Percentiles rank a stretch among this genome's conserved stretches.
Evolutionary conservation across 2,329 filamentous ascomycete genomes (phyloP).

Genomic region (Diaporthe amygdali): DNA sequence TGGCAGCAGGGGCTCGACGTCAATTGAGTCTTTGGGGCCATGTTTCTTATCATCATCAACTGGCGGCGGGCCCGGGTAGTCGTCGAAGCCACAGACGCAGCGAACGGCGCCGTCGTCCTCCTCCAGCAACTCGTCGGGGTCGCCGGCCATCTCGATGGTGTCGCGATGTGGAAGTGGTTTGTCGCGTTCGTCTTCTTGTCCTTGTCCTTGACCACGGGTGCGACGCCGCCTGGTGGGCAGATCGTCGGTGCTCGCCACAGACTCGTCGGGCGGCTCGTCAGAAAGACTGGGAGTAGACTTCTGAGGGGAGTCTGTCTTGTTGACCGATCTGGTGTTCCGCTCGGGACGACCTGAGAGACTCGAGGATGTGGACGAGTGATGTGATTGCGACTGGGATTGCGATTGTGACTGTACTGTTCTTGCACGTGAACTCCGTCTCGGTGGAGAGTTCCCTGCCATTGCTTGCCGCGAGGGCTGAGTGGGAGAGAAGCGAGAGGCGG

Average conservation of each 20-base stretch:
- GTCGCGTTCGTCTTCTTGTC: slow-evolving; percentile 59
- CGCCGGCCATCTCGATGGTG: slow-evolving; percentile 60
- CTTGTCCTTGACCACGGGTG: slow-evolving; percentile 68
- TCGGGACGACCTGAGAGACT: slow-evolving; percentile 79
- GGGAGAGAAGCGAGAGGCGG: slow-evolving; percentile 35
- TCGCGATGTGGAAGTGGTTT: slow-evolving; percentile 47
- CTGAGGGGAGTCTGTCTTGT: slow-evolving; percentile 74
- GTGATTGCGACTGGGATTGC: slow-evolving; percentile 71
- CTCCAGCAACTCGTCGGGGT: slow-evolving; percentile 69
- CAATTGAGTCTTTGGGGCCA: slow-evolving; percentile 60
- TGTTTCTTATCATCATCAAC: slow-evolving; percentile 60
- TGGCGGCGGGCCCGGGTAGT: slow-evolving; percentile 85
- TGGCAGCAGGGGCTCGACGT: slow-evolving; percentile 62
- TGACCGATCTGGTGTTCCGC: slow-evolving; percentile 72
- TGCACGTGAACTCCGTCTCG: slow-evolving; percentile 90
- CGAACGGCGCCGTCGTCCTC: slow-evolving; percentile 94
- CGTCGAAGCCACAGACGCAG: slow-evolving; percentile 92
- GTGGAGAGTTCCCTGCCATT: slow-evolving; percentile 67
- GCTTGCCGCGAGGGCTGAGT: slow-evolving; percentile 42
- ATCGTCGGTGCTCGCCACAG: slow-evolving; percentile 60
- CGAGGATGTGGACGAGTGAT: slow-evolving; percentile 75
- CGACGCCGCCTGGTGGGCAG: slow-evolving; percentile 76
- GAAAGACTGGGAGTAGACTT: slow-evolving; percentile 80
- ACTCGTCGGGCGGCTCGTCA: slow-evolving; percentile 70
- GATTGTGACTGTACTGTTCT: slow-evolving; percentile 78